Conservation (phyloP, 257 asterid species). For the Parsonsia alboflavescens region DNA sequence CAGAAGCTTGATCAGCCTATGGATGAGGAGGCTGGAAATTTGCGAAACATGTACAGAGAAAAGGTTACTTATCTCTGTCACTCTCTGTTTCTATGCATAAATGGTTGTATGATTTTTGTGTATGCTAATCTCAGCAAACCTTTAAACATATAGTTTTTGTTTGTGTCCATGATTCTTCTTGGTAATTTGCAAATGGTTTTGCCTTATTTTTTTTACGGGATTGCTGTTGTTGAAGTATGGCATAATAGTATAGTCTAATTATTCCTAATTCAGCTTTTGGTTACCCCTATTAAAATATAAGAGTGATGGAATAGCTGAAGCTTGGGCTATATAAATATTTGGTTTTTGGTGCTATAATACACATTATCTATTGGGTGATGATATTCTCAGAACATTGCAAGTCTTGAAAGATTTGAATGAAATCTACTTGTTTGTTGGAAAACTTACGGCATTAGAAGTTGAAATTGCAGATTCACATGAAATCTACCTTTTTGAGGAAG, state of each 20-base stretch:
- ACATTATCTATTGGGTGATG: not conserved
- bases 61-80: slow-evolving; percentile 38
- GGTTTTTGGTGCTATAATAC: not conserved
- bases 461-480: not conserved
- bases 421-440: slow-evolving; percentile 2
- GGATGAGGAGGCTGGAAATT: slow-evolving; percentile 97
- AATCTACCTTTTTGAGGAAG: not conserved
- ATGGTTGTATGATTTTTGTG: not conserved
- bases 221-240: not conserved
- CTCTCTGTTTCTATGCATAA: not conserved
- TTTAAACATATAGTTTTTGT: not conserved
- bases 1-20: slow-evolving; percentile 97
- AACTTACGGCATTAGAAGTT: not conserved
- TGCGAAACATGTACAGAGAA: slow-evolving; percentile 80
- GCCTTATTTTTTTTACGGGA: not conserved
- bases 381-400: not conserved
- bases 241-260: not conserved
- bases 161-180: not conserved
- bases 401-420: not conserved
- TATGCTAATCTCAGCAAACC: not conserved
- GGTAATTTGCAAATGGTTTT: not conserved
- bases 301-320: not conserved
- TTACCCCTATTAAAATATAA: not conserved
- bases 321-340: not conserved
- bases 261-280: slow-evolving; percentile 6